Conservation (phyloP, 352 stramenopile species). For the Phytophthora megakarya region DNA sequence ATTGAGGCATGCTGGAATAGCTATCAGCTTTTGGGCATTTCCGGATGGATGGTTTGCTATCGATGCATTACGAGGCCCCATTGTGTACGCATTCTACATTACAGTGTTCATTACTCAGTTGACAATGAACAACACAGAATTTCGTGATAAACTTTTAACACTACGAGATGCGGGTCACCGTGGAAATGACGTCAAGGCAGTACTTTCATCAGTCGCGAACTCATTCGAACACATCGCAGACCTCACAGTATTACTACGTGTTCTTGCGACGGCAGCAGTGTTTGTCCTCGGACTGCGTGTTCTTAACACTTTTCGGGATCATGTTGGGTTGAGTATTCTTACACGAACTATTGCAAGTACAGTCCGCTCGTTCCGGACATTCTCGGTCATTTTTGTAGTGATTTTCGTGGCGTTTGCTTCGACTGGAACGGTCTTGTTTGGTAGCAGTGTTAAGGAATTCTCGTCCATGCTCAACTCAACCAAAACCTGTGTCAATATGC, state of each 20-base stretch:
- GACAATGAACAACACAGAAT: conserved; percentile 15
- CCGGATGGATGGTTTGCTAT: conserved; percentile 36
- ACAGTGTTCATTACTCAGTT: conserved; percentile 30
- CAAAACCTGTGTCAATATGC: conserved; percentile 68
- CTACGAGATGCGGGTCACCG: conserved; percentile 16
- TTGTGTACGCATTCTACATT: conserved; percentile 43
- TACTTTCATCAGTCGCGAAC: conserved; percentile 15
- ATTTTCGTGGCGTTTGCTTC: conserved; percentile 57
- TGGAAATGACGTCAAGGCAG: conserved; percentile 4
- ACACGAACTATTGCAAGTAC: conserved; percentile 55
- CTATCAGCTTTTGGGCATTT: conserved; percentile 42
- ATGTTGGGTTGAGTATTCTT: conserved; percentile 60
- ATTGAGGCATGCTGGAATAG: conserved; percentile 11
- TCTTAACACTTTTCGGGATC: conserved; percentile 53
- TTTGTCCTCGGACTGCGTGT: conserved; percentile 45
- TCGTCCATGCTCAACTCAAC: conserved; percentile 49
- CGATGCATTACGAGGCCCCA: conserved; percentile 42
- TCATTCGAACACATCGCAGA: conserved; percentile 41
- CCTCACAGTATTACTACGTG: conserved; percentile 35
- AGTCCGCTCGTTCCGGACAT: conserved; percentile 51
- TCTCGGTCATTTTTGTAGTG: conserved; percentile 61
- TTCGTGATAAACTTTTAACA: conserved; percentile 33
- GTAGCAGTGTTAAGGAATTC: conserved; percentile 54
- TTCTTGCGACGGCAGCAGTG: conserved; percentile 41
- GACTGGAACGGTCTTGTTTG: conserved; percentile 58